These are phyloP conservation scores for Pseudopithomyces maydicus DNA, from an alignment of 2,329 filamentous ascomycete species.

Conservation along the genomic window DNA sequence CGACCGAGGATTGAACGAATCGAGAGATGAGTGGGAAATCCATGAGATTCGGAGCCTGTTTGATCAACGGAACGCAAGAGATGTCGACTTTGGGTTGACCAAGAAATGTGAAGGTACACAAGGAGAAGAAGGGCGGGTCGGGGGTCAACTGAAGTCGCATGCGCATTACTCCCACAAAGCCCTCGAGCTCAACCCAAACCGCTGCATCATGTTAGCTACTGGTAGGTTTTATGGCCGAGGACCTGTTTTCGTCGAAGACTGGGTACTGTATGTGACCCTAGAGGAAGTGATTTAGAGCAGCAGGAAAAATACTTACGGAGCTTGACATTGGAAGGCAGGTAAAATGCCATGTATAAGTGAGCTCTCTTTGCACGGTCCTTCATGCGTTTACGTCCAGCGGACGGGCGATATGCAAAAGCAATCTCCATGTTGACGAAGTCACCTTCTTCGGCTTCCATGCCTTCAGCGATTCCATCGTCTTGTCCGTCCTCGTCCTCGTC, in stretches of 20 bases:
- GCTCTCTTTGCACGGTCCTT: slow-evolving; percentile 71
- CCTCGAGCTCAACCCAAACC: slow-evolving; percentile 76
- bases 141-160: slow-evolving; percentile 74
- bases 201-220: slow-evolving; percentile 46
- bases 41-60: slow-evolving; percentile 73
- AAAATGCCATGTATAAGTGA: slow-evolving; percentile 74
- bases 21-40: slow-evolving; percentile 75
- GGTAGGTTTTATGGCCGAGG: neutral
- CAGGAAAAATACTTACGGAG: slow-evolving; percentile 47
- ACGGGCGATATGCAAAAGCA: slow-evolving; percentile 73
- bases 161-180: slow-evolving; percentile 72
- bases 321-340: slow-evolving; percentile 62
- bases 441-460: slow-evolving; percentile 77
- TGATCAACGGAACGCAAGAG: slow-evolving; percentile 72
- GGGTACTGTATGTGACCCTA: no score
- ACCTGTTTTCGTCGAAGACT: no score
- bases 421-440: slow-evolving; percentile 80
- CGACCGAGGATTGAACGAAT: slow-evolving; percentile 75
- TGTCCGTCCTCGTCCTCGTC: slow-evolving; percentile 32
- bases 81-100: slow-evolving; percentile 75
- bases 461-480: slow-evolving; percentile 53
- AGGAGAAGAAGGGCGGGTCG: slow-evolving; percentile 77
- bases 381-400: slow-evolving; percentile 64
- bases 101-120: slow-evolving; percentile 75
- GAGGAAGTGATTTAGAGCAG: neutral